Base-by-base conservation (phyloP, 495 filamentous ascomycete genomes). In the Apodospora peruviana region DNA sequence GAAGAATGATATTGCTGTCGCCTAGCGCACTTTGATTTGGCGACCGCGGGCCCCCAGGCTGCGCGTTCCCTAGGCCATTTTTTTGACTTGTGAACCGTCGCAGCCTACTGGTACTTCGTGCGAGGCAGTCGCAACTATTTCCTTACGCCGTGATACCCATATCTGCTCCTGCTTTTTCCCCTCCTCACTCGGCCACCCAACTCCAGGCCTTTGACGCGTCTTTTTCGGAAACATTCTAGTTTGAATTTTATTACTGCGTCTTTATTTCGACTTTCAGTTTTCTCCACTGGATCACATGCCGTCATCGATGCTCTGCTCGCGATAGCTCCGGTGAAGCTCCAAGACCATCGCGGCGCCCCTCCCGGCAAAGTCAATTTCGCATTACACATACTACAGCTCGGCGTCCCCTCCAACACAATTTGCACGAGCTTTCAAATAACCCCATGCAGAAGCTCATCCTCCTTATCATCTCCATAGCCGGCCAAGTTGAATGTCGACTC, bases 11-110 rank as follows among this genome's bases (percentile, higher is more conserved):
- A 22, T 42, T 56, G 23, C 64, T 18, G 40, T n/a, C 35, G 41
- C 64, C 61, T 66, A 64, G 61, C 57, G 61, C 50, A 8, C 1
- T 56, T 59, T 36, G 59, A 50, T 60, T 66, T 60, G 54, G 61
- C 55, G 59, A 51, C 54, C 14, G 56, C 50, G 52, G 18, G 29
- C 46, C 62, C 64, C 58, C 55, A 51, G n/a, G 54, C 57, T 45
- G 48, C 42, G 42, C 47, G 54, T 23, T 43, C 32, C 37, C 53
- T 58, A 52, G 55, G 53, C 14, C 27, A 32, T 32, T 58, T 58
- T 66, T 64, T 58, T 60, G 50, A 38, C 47, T 50, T 53, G 42
- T 18, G 20, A 24, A 24, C 32, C 46, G 50, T n/a, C 51, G 50
- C 49, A 50, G 49, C 47, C 45, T 35, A 43, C n/a, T n/a, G n/a